Percentiles rank a stretch among this genome's conserved stretches.
phyloP scores from a whole-genome alignment of 257 asterid species.

The Penstemon newberryi region DNA sequence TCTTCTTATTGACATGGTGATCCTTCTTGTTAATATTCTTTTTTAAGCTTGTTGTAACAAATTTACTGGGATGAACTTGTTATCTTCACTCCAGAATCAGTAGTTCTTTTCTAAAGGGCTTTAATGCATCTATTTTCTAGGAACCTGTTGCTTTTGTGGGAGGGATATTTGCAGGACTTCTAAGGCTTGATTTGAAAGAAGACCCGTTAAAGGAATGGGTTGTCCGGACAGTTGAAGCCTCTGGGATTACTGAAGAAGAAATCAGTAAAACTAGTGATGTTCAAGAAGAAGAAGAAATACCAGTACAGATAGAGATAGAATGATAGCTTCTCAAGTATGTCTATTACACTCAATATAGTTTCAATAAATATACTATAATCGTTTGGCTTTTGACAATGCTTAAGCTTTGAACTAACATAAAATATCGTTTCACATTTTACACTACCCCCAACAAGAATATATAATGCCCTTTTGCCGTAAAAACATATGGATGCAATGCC shows the following conservation, averaged over 20 bases:
- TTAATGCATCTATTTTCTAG: slow-evolving; percentile 33
- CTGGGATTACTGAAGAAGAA: slow-evolving; percentile 58
- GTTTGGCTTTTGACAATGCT: not conserved
- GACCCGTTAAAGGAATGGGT: slow-evolving; percentile 91
- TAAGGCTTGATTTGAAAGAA: slow-evolving; percentile 82
- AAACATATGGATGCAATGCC: too few relatives aligned
- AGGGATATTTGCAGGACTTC: slow-evolving; percentile 84
- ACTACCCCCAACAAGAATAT: too few relatives aligned
- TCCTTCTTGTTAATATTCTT: not conserved
- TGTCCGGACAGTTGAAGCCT: slow-evolving; percentile 64
- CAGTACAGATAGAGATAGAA: slow-evolving; percentile 67
- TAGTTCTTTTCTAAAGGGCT: not conserved
- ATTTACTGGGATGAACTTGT: too few relatives aligned
- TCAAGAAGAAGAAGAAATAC: slow-evolving; percentile 40
- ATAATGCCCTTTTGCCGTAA: too few relatives aligned
- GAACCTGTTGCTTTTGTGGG: slow-evolving; percentile 91
- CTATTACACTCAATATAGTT: not conserved
- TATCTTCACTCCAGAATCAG: too few relatives aligned
- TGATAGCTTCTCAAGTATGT: slow-evolving; percentile 24
- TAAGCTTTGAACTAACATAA: not conserved
- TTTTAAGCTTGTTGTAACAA: too few relatives aligned
- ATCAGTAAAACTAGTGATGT: slow-evolving; percentile 85
- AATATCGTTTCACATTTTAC: not conserved
- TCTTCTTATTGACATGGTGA: not conserved
- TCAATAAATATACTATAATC: not conserved